phyloP scores from a whole-genome alignment of 1,284 basidiomycete genomes.

The Ustilago cynodontis region DNA sequence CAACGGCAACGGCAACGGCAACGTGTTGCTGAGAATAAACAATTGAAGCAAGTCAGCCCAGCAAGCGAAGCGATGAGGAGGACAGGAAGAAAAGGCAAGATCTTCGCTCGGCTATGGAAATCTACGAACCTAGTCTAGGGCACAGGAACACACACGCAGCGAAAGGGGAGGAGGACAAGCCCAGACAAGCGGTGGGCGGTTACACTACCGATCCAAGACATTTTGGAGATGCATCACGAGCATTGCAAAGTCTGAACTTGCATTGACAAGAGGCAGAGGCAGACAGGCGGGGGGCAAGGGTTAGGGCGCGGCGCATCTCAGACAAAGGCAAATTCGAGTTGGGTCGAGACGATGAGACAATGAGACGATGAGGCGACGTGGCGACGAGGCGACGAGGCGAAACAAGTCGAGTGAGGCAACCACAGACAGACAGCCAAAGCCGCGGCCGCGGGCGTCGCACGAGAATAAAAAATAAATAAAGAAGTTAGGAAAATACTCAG shows the following conservation, averaged over 20 bases:
- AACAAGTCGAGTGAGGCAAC: not conserved
- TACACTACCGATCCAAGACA: slow-evolving; percentile 17
- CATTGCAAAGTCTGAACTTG: not conserved
- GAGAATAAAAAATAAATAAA: not conserved
- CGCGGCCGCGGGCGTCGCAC: not conserved
- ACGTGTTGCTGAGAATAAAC: not conserved
- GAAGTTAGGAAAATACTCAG: not conserved
- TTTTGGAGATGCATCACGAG: slow-evolving; percentile 11
- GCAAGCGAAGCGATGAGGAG: not conserved
- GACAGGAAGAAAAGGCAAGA: slow-evolving; percentile 10
- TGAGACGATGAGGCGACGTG: too few relatives aligned
- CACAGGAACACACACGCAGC: not conserved
- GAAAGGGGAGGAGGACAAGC: too few relatives aligned
- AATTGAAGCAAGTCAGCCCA: not conserved
- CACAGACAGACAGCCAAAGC: too few relatives aligned
- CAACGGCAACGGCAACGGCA: not conserved
- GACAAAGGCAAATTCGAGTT: not conserved
- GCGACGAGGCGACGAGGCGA: not conserved
- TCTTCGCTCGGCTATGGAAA: slow-evolving; percentile 38
- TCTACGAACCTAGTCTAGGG: not conserved
- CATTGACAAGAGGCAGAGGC: too few relatives aligned
- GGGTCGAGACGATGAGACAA: not conserved
- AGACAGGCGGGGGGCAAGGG: too few relatives aligned
- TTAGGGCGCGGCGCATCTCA: not conserved
- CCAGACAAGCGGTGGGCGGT: slow-evolving; percentile 1